These are phyloP conservation scores for Fusarium napiforme DNA, from an alignment of 2,329 filamentous ascomycete species.

Conservation along the genomic window DNA sequence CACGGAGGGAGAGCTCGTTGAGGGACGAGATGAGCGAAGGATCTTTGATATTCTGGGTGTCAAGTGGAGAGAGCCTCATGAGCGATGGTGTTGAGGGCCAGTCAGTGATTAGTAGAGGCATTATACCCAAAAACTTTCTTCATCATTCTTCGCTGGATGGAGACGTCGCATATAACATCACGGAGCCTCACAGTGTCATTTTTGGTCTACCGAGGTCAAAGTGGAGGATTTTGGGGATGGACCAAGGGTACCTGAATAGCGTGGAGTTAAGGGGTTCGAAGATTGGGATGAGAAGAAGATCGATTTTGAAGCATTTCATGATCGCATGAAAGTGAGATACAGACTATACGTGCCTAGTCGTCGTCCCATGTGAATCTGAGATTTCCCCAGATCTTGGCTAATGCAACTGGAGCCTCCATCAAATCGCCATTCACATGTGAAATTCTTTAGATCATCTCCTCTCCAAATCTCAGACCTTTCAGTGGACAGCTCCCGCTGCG, in stretches of 20 bases:
- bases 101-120: not conserved
- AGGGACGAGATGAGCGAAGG: constrained; percentile 77
- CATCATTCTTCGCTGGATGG: not conserved
- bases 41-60: constrained; percentile 87
- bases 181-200: constrained; percentile 22
- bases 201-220: constrained; percentile 36
- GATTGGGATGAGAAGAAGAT: not conserved
- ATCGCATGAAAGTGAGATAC: not conserved
- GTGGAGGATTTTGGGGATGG: constrained; percentile 24
- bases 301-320: not conserved
- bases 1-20: constrained; percentile 75
- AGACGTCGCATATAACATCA: not conserved
- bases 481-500: constrained; percentile 26
- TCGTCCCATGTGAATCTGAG: constrained; percentile 14
- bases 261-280: constrained; percentile 22
- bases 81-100: constrained; percentile 74
- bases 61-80: constrained; percentile 82
- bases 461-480: constrained; percentile 15
- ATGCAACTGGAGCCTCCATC: constrained; percentile 1
- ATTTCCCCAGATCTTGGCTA: constrained; percentile 38
- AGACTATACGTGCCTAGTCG: constrained; percentile 1
- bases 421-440: constrained; percentile 36
- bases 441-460: constrained; percentile 3
- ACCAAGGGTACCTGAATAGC: constrained; percentile 20
- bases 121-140: not conserved